Evolutionary conservation across 495 filamentous ascomycete genomes (phyloP), one percentile per base, ranked within the genome.

Genomic region (Geoglossum glabrum): DNA sequence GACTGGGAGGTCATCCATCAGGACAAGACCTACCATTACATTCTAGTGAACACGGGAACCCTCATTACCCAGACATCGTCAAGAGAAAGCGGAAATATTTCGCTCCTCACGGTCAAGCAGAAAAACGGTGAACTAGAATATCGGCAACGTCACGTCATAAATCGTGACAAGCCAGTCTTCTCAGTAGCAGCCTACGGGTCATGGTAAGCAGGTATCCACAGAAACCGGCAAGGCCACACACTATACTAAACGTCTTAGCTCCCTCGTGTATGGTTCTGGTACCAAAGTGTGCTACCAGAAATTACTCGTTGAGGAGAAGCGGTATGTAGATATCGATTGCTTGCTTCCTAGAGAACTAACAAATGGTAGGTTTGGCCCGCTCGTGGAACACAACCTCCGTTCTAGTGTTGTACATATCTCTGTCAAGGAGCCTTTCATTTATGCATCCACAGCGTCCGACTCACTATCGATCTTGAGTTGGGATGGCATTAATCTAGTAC

Each of bases 361-460:
- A 19, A 1, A 21, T 54, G 28, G 8, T 21, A 57, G 31, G 9
- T 57, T 50, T 58, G 58, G 60, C 36, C 1, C 27, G 17, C 28
- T 23, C 43, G 52, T 19, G 57, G 40, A 57, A 33, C 34, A 58
- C 34, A 56, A 57, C 17, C 57, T 72, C 10, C 62, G 63, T 27
- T 69, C 64, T 3, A 46, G 61, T 11, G 64, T 61, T n/a, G 45
- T 65, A 19, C 59, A 63, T 47, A 52, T 72, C 19, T 64, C 67
- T 2, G 59, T 61, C 26, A 43, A 47, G 11, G 56, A 43, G 15
- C 56, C 64, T 40, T 59, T 62, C 40, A 63, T 72, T 30, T 66
- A 67, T 59, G 61, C 69, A 31, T 67, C 66, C 0, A 71, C 67
- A 1, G 36, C 54, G 1, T 40, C 52, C 19, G 66, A 71, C 60